phyloP scores from a whole-genome alignment of 1,284 basidiomycete genomes.

The Cutaneotrichosporon sp. region DNA sequence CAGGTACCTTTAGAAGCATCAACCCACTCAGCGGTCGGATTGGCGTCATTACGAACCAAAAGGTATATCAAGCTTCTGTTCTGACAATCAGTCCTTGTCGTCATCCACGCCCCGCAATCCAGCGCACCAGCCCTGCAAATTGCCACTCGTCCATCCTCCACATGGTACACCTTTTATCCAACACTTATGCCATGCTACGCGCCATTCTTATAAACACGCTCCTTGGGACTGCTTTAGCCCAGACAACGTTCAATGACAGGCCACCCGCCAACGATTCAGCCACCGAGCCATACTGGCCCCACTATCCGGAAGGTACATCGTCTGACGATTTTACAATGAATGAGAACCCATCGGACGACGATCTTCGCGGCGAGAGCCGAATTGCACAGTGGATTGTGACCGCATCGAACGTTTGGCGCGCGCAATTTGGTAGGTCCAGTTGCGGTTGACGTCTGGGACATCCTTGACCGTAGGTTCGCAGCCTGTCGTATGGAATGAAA shows the following conservation, averaged over 20 bases:
- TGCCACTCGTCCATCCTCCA: too few relatives aligned
- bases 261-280: slow-evolving; percentile 11
- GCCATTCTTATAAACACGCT: background rate
- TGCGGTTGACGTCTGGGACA: background rate
- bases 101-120: too few relatives aligned
- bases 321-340: slow-evolving; percentile 8
- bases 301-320: slow-evolving; percentile 6
- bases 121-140: too few relatives aligned
- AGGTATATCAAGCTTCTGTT: too few relatives aligned
- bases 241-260: slow-evolving; percentile 1
- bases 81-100: too few relatives aligned
- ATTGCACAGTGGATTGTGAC: slow-evolving; percentile 12
- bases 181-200: too few relatives aligned
- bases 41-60: too few relatives aligned
- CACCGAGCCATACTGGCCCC: slow-evolving; percentile 15
- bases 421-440: slow-evolving; percentile 14
- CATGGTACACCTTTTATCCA: too few relatives aligned
- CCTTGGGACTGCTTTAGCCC: background rate
- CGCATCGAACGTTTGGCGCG: slow-evolving; percentile 11
- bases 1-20: too few relatives aligned
- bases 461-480: slow-evolving; percentile 7
- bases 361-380: slow-evolving; percentile 9
- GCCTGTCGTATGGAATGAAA: slow-evolving; percentile 14
- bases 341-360: slow-evolving; percentile 2
- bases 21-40: too few relatives aligned